A percentile compares a stretch with the other conserved stretches of the same genome.
Evolutionary conservation across 2,329 filamentous ascomycete genomes (phyloP).

Genomic region (Pyrenochaeta sp.): DNA sequence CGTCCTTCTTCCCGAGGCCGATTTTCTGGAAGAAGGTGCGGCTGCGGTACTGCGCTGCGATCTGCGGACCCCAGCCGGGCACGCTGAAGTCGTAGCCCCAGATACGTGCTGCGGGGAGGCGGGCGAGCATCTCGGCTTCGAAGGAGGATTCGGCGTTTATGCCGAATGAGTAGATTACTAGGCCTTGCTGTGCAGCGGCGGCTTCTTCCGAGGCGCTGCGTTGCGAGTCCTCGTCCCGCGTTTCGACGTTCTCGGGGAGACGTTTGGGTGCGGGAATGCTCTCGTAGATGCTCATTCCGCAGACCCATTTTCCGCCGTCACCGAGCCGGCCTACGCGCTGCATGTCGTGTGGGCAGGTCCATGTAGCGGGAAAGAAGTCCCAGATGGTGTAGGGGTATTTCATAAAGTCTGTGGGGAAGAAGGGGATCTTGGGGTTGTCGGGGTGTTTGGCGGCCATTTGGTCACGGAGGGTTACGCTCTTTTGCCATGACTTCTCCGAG

Average conservation of each 20-base stretch:
- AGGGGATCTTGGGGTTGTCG: constrained; percentile 37
- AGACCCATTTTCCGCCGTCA: constrained; percentile 46
- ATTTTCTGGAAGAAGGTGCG: constrained; percentile 42
- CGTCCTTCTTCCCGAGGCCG: constrained; percentile 36
- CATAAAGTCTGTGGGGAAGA: constrained; percentile 40
- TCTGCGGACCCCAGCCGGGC: constrained; percentile 39
- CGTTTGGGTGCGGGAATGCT: constrained; percentile 25
- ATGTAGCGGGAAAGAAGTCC: constrained; percentile 44
- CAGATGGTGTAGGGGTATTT: constrained; percentile 43
- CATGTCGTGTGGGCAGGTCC: constrained; percentile 44
- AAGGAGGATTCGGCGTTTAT: constrained; percentile 45
- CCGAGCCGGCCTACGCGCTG: constrained; percentile 42
- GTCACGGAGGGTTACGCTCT: constrained; percentile 35
- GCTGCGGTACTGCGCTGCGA: constrained; percentile 22
- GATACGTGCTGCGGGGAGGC: constrained; percentile 39
- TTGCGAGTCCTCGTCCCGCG: constrained; percentile 21
- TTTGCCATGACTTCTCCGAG: constrained; percentile 40
- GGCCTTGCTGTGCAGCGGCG: no score
- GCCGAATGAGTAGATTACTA: constrained; percentile 44
- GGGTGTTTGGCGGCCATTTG: constrained; percentile 36
- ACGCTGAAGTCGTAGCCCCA: constrained; percentile 46
- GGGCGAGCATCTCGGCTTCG: constrained; percentile 44
- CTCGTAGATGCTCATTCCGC: constrained; percentile 44
- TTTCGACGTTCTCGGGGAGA: constrained; percentile 14
- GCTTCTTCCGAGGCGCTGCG: constrained; percentile 16